Base-by-base conservation (phyloP, 2,329 filamentous ascomycete genomes). In the Chaetomium sp. region DNA sequence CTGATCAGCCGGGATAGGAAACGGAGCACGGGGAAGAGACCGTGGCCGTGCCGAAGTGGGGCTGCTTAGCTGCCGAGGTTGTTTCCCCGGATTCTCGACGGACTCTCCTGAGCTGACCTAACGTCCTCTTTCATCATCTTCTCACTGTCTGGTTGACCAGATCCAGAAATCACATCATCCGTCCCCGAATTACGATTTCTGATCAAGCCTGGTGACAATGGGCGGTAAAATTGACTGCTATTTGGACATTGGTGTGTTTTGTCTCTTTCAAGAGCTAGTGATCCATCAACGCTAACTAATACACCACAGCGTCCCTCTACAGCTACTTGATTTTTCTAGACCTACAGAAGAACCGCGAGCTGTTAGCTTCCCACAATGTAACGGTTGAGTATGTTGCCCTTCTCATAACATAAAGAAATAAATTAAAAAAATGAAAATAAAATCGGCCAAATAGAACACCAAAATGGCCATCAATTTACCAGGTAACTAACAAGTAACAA, bases 341-440 rank as follows among this genome's bases (percentile, higher is more conserved):
- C 65, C 71, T 90, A 32, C 72, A 78, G 36, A 75, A 74, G 51
- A 84, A 85, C 61, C 69, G 78, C 43, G 69, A 75, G 0, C 67
- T 76, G 2, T 75, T 91, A 2, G 71, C 73, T 49, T 76, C 77
- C 8, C 75, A 89, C 68, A 75, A 75, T 36, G 77, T 90, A 5
- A 74, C 84, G 38, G 71, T 91, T 36, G 83, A 89, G 87, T 89
- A 72, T 63, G 82, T 66, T 6, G 4, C 5, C 38, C 10, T 11
- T 36, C 10, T 14, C 36, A 6, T 42, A 10, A 40, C 35, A 11
- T 7, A 14, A 46, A 12, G 38, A 38, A 9, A 38, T 12, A 11
- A 46, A 35, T n/a, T 12, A 7, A 45, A 27, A 27, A 27, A 27
- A 27, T 27, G 3, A 27, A 27, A 27, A 27, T 27, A 27, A 27